Base-by-base conservation (phyloP, 495 filamentous ascomycete species). In the Corynascus novoguineensis region DNA sequence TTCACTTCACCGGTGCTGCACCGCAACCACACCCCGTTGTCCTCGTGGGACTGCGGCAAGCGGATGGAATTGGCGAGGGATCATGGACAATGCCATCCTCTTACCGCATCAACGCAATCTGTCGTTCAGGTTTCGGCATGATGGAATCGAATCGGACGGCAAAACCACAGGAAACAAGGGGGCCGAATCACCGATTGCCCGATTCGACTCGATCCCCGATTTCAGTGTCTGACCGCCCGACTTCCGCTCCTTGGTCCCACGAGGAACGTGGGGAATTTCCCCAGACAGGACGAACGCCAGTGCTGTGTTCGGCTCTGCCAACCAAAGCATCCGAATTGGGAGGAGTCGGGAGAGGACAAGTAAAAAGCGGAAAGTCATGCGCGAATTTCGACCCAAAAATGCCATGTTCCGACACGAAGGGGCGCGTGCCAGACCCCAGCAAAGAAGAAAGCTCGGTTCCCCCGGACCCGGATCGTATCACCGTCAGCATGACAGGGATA, bases 1-100 rank as follows among this genome's bases (percentile, higher is more conserved):
- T 46, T 52, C 15, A 45, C 42, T 55, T 62, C 37, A 62, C 60
- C 60, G 60, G 55, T 61, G 50, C 50, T 58, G 60, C 60, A 14
- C 51, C 31, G 55, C 51, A 55, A 62, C 55, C 60, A 52, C 60
- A 58, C 55, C n/a, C 48, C 5, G 15, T 55, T 32, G 29, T 27
- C 27, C 28, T 38, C 54, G 53, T 60, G 53, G 34, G 38, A 52
- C 53, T 32, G 46, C 31, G 38, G 52, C 27, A 50, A 47, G 34
- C 35, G 27, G 37, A 48, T 40, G 44, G 42, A 40, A 34, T 35
- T 40, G n/a, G n/a, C 14, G 19, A 8, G 50, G 34, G 48, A 54
- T 40, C 19, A 40, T 40, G 44, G 42, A 10, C 25, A 21, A 41
- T 14, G 32, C 1, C 37, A 41, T 28, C 22, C 8, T 27, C 32